These are phyloP conservation scores for Eimeria maxima DNA, from an alignment of 169 alveolate species.

Conservation along the genomic window DNA sequence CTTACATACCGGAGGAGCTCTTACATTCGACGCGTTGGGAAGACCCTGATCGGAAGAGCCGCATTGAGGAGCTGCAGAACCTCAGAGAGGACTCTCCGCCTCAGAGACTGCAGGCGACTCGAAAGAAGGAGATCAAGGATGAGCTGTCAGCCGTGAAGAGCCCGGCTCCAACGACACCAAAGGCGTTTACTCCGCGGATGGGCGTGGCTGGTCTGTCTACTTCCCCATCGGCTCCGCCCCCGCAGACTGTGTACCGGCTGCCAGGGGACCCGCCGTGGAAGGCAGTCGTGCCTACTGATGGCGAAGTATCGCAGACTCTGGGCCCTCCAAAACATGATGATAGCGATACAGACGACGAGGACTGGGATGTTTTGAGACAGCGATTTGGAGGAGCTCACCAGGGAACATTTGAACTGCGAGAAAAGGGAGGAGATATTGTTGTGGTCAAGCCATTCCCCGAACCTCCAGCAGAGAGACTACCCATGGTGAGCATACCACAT, in stretches of 20 bases:
- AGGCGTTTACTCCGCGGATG: conserved; percentile 9
- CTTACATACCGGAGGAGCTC: conserved; percentile 40
- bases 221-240: conserved; percentile 28
- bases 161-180: background rate
- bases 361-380: conserved; percentile 68
- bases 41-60: conserved; percentile 27
- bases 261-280: conserved; percentile 64
- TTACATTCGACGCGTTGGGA: conserved; percentile 33
- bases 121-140: background rate
- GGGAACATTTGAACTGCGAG: conserved; percentile 64
- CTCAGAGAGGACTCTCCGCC: conserved; percentile 36
- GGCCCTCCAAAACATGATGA: background rate
- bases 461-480: conserved; percentile 71
- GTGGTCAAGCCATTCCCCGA: conserved; percentile 62
- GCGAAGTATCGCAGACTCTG: background rate
- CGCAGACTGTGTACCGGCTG: background rate
- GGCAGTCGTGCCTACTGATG: background rate
- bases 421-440: conserved; percentile 17
- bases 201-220: conserved; percentile 20
- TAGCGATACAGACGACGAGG: conserved; percentile 56
- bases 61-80: conserved; percentile 52
- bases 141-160: background rate
- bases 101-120: background rate
- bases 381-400: conserved; percentile 64
- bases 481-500: background rate